Base-by-base conservation (phyloP, 2,329 filamentous ascomycete genomes). In the Penicillium thymicola region DNA sequence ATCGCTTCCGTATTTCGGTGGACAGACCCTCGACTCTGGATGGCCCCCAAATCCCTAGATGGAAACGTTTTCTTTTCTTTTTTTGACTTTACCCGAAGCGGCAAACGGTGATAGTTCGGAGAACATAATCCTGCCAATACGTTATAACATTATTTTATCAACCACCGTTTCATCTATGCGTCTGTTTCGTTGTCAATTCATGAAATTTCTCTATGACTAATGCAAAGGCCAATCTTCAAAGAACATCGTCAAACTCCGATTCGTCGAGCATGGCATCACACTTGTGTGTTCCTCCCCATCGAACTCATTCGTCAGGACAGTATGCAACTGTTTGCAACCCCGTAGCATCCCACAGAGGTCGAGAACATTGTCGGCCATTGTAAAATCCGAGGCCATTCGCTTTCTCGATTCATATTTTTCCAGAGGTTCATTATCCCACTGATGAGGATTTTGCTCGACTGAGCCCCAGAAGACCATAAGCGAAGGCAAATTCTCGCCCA, bases 251-350 rank as follows among this genome's bases (percentile, higher is more conserved):
- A 72, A 41, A 7, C 59, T 51, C 27, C 62, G 55, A 65, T 58
- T 64, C 38, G 63, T 51, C 9, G 63, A 65, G 37, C 59, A 61
- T 8, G 60, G 53, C 59, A 65, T 65, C 0, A 72, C 62, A 41
- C 66, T 72, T 5, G 60, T 60, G 51, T 74, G 71, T 40, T 73
- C 71, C 53, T 73, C 70, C 2, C 63, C 63, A 3, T 63, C 54
- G 37, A 69, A 72, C n/a, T 64, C 60, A 21, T 55, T 56, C 10
- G 53, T 48, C 3, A 57, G 38, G 3, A 70, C 23, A 3, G 57
- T 54, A 16, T 64, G 46, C 18, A 70, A 42, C 14, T 50, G 54
- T 2, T 51, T 50, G 25, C 55, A 62, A 3, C 37, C 48, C 8
- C 50, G 34, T 34, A 72, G 38, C 21, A 66, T 38, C 27, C 46